A percentile compares a stretch with the other conserved stretches of the same genome.
Conservation (phyloP, 163 green algal species). For the Scenedesmus sp. region DNA sequence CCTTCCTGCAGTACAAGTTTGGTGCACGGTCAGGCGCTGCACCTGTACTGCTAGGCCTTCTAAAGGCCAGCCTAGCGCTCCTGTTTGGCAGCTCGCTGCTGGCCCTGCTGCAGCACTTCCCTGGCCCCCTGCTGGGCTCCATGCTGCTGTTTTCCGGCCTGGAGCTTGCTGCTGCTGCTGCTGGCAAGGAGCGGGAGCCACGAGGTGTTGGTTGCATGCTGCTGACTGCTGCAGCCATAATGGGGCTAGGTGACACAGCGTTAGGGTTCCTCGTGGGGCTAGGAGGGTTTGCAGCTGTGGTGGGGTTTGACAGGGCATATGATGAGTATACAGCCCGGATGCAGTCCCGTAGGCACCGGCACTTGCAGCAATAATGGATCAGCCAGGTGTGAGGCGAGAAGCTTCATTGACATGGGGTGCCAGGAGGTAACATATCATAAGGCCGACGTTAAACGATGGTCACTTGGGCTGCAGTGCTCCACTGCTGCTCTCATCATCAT, state of each 20-base stretch:
- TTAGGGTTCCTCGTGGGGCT: slow-evolving; percentile 12
- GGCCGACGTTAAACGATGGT: no score
- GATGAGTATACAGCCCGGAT: neutral
- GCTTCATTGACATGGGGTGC: no score
- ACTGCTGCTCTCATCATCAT: no score
- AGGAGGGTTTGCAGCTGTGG: slow-evolving; percentile 4
- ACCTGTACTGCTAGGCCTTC: slow-evolving; percentile 77
- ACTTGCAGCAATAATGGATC: neutral
- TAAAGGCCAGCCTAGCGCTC: slow-evolving; percentile 81
- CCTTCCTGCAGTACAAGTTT: slow-evolving; percentile 74
- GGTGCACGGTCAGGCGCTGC: slow-evolving; percentile 78
- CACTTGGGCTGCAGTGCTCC: no score
- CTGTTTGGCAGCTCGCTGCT: slow-evolving; percentile 79
- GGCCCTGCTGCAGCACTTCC: slow-evolving; percentile 77
- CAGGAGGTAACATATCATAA: no score
- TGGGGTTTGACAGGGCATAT: neutral
- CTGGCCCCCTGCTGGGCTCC: slow-evolving; percentile 74
- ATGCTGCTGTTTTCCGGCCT: slow-evolving; percentile 79
- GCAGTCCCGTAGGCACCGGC: neutral
- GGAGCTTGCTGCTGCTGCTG: slow-evolving; percentile 67
- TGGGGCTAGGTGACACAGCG: slow-evolving; percentile 68
- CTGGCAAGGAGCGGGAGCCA: neutral
- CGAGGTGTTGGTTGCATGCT: slow-evolving; percentile 74
- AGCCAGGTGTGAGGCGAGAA: neutral
- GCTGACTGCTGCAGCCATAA: slow-evolving; percentile 72